Conservation (phyloP, 2,329 filamentous ascomycete genomes). For the Trichoderma atrobrunneum region DNA sequence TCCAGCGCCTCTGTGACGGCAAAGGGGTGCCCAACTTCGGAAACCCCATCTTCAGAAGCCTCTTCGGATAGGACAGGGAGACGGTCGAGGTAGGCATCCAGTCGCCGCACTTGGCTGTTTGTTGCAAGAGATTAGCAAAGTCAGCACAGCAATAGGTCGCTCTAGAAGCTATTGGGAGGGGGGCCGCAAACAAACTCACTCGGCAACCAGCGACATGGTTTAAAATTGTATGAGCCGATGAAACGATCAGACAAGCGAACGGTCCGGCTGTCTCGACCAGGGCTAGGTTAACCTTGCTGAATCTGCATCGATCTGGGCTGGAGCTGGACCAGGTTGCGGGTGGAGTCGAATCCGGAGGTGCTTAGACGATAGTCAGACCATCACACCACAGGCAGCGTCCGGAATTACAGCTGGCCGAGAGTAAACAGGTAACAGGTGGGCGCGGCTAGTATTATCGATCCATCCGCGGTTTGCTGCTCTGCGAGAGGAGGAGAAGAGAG, state of each 20-base stretch:
- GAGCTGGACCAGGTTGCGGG: slow-evolving; percentile 11
- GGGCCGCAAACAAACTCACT: slow-evolving; percentile 41
- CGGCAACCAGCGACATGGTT: slow-evolving; percentile 47
- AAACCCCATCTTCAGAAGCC: slow-evolving; percentile 42
- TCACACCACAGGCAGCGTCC: slow-evolving; percentile 18
- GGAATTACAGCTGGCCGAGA: slow-evolving; percentile 15
- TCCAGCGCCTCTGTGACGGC: slow-evolving; percentile 43
- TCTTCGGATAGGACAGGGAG: slow-evolving; percentile 45
- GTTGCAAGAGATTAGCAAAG: neutral
- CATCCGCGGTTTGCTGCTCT: neutral
- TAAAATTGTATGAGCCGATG: slow-evolving; percentile 12
- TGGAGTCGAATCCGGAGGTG: slow-evolving; percentile 8
- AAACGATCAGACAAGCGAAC: slow-evolving; percentile 8
- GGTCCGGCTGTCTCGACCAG: neutral
- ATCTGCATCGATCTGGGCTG: slow-evolving; percentile 19
- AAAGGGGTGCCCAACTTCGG: slow-evolving; percentile 35
- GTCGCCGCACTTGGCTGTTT: slow-evolving; percentile 58
- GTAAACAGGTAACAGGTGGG: slow-evolving; percentile 2
- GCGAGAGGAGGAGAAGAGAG: neutral
- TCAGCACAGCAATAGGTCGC: neutral
- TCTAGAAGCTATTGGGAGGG: neutral
- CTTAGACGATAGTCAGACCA: slow-evolving; percentile 18
- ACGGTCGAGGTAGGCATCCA: slow-evolving; percentile 65
- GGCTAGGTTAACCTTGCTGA: slow-evolving; percentile 9
- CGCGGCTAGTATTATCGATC: slow-evolving; percentile 5